These are phyloP conservation scores for Pleurozium schreberi DNA, from an alignment of 225 moss, liverwort and hornwort genomes.

Conservation along the genomic window DNA sequence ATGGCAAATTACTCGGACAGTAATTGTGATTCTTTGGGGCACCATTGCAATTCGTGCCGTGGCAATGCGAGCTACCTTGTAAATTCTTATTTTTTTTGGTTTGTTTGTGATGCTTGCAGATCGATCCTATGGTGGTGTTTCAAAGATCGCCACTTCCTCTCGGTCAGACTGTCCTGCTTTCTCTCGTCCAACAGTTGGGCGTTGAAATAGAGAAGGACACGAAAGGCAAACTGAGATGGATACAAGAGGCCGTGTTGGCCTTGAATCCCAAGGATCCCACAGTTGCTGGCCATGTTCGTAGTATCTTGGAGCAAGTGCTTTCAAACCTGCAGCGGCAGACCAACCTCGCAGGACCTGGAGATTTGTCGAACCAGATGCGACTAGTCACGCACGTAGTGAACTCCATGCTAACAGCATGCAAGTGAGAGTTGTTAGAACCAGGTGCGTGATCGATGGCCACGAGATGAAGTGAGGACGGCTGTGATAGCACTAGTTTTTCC, in stretches of 20 bases:
- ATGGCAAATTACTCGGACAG: neutral
- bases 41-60: neutral
- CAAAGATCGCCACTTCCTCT: conserved; percentile 58
- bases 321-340: conserved; percentile 75
- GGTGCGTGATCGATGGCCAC: neutral
- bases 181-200: conserved; percentile 86
- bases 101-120: conserved; percentile 29
- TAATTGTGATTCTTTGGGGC: neutral
- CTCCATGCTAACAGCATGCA: conserved; percentile 89
- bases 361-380: conserved; percentile 67
- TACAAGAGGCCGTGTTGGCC: conserved; percentile 73
- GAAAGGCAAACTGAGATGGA: conserved; percentile 76
- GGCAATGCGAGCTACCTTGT: neutral
- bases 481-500: neutral
- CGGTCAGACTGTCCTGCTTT: conserved; percentile 76
- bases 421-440: conserved; percentile 27
- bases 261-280: conserved; percentile 89
- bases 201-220: conserved; percentile 85
- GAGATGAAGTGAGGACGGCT: neutral
- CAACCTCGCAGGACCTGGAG: conserved; percentile 54
- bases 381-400: conserved; percentile 92
- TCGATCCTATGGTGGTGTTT: conserved; percentile 63
- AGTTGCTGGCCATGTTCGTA: conserved; percentile 73
- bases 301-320: conserved; percentile 81
- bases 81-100: neutral